Percentiles rank a stretch among this genome's conserved stretches.
phyloP scores from a whole-genome alignment of 2,329 filamentous ascomycete genomes.

The Aureobasidium sp. region DNA sequence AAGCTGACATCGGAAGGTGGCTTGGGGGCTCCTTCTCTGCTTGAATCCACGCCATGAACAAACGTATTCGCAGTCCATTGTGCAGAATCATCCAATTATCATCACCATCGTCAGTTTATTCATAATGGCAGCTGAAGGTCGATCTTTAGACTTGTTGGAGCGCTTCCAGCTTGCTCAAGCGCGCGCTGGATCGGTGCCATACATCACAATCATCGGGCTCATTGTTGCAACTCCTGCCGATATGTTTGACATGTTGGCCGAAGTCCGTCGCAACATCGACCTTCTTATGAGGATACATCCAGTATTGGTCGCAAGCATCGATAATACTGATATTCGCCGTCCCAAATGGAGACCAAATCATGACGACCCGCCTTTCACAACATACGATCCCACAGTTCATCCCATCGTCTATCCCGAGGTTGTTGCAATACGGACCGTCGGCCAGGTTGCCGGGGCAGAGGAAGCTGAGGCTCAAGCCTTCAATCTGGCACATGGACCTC shows the following conservation, averaged over 20 bases:
- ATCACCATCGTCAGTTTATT: neutral
- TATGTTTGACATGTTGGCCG: neutral
- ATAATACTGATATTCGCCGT: neutral
- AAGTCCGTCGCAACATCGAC: neutral
- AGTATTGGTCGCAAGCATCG: neutral
- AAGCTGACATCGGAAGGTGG: neutral
- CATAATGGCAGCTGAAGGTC: neutral
- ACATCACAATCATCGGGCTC: neutral
- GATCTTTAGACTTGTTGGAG: neutral
- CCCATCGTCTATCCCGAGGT: neutral
- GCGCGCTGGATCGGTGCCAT: neutral
- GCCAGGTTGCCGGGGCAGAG: neutral
- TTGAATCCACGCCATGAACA: neutral
- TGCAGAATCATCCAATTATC: neutral
- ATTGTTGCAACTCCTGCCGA: neutral
- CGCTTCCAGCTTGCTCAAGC: neutral
- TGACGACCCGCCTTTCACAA: neutral
- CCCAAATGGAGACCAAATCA: neutral
- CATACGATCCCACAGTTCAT: neutral
- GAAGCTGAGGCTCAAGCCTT: neutral
- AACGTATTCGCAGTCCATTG: neutral
- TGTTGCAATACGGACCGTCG: neutral
- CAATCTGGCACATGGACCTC: neutral
- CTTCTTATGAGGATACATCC: neutral
- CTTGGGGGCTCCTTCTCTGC: neutral